Evolutionary conservation across 768 basidiomycete species (phyloP).

Genomic region (Rhizopogon roseolus): DNA sequence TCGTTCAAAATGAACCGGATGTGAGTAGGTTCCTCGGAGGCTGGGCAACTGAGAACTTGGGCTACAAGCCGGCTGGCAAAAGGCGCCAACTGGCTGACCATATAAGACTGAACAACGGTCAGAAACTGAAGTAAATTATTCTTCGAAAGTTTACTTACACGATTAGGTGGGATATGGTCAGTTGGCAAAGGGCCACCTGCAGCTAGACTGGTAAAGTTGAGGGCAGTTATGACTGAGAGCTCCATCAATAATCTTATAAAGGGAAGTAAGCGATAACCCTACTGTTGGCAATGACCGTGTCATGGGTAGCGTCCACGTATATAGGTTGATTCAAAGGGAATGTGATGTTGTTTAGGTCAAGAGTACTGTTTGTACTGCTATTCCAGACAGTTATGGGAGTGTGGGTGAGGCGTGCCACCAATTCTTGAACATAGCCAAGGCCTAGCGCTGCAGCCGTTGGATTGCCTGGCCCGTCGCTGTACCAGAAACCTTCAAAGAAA

Average conservation of each 20-base stretch:
- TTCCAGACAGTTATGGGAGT: constrained; percentile 33
- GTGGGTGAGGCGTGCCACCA: constrained; percentile 37
- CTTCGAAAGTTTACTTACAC: constrained; percentile 12
- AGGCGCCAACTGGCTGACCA: constrained; percentile 37
- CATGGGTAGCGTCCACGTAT: constrained; percentile 44
- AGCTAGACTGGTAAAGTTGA: constrained; percentile 41
- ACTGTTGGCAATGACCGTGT: constrained; percentile 38
- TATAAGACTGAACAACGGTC: constrained; percentile 26
- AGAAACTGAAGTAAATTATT: background rate
- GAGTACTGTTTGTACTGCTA: constrained; percentile 42
- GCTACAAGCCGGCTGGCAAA: constrained; percentile 46
- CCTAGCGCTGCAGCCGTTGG: constrained; percentile 35
- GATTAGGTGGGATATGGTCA: constrained; percentile 30
- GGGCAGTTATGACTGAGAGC: constrained; percentile 32
- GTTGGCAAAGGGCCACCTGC: constrained; percentile 35
- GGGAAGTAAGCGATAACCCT: background rate
- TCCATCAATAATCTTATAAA: background rate
- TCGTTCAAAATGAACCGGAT: constrained; percentile 48
- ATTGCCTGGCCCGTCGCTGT: constrained; percentile 37
- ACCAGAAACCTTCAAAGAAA: constrained; percentile 22
- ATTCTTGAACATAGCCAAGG: constrained; percentile 38
- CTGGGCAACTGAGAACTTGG: constrained; percentile 39
- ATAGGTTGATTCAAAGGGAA: constrained; percentile 34
- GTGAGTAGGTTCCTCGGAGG: constrained; percentile 19
- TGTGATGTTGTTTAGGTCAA: constrained; percentile 33